Percentiles rank a stretch among this genome's conserved stretches.
Conservation (phyloP, 139 green algal genomes). For the Volvox reticuliferus region DNA sequence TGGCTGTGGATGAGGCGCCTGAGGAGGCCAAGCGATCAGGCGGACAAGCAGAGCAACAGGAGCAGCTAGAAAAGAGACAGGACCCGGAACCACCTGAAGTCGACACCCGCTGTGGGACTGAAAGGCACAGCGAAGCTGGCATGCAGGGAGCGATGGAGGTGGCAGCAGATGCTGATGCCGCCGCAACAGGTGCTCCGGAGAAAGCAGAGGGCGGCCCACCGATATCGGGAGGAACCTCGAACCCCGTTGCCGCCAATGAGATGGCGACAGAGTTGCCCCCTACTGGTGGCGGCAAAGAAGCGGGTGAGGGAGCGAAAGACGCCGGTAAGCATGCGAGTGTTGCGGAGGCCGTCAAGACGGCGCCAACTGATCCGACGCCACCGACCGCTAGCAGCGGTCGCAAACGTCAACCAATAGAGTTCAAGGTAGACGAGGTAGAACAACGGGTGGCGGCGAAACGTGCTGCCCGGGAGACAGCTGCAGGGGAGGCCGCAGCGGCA, state of each 20-base stretch:
- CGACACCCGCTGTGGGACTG: neutral
- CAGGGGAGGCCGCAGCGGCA: neutral
- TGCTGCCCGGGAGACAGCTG: neutral
- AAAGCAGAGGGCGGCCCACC: neutral
- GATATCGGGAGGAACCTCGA: neutral
- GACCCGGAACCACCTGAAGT: neutral
- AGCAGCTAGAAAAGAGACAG: neutral
- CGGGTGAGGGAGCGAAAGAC: neutral
- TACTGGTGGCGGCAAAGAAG: neutral
- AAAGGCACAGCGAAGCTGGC: neutral
- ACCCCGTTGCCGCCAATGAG: neutral
- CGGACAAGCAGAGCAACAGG: neutral
- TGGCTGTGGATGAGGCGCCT: neutral
- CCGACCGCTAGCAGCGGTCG: neutral
- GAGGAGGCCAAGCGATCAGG: neutral
- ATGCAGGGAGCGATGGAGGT: neutral
- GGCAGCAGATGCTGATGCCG: neutral
- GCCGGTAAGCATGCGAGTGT: neutral
- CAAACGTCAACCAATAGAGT: conserved; percentile 36
- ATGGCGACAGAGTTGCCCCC: neutral
- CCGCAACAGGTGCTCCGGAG: neutral
- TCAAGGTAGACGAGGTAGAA: conserved; percentile 12
- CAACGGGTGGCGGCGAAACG: conserved; percentile 38
- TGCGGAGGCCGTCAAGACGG: neutral
- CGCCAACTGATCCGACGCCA: neutral